These are phyloP conservation scores for Dryas integrifolia DNA, from an alignment of 331 rosid genomes.

Conservation along the genomic window DNA sequence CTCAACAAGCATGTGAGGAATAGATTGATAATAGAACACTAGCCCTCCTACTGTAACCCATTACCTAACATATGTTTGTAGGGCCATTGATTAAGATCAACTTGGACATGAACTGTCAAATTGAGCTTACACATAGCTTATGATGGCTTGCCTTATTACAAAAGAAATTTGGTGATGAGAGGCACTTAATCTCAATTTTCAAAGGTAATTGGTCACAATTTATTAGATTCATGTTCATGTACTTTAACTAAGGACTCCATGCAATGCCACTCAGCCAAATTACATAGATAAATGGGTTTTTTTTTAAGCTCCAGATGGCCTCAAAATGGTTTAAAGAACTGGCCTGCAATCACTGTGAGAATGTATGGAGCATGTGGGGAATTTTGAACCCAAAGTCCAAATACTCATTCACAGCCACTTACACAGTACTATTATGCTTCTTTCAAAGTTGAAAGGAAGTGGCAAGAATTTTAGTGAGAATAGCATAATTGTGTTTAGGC, in stretches of 20 bases:
- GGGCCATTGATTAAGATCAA: slow-evolving; percentile 1
- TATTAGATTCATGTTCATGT: background rate
- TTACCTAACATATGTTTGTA: slow-evolving; percentile 25
- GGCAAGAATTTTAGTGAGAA: background rate
- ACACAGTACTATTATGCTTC: background rate
- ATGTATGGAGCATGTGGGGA: too few relatives aligned
- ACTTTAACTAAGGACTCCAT: slow-evolving; percentile 3
- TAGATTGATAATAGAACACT: slow-evolving; percentile 23
- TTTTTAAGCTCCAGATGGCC: too few relatives aligned
- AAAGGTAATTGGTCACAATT: too few relatives aligned
- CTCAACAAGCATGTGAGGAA: slow-evolving; percentile 2
- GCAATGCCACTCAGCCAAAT: slow-evolving; percentile 3
- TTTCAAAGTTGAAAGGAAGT: background rate
- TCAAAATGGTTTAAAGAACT: too few relatives aligned
- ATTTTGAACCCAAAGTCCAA: too few relatives aligned
- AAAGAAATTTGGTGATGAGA: background rate
- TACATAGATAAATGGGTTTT: too few relatives aligned
- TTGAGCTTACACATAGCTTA: background rate
- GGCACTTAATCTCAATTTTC: background rate
- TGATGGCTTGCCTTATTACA: slow-evolving; percentile 1
- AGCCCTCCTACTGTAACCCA: slow-evolving; percentile 17
- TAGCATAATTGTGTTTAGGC: background rate
- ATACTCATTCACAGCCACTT: too few relatives aligned
- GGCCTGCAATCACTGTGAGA: too few relatives aligned
- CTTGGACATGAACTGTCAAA: background rate